Conservation (phyloP, 2,329 filamentous ascomycete genomes). For the Neurospora sp. region DNA sequence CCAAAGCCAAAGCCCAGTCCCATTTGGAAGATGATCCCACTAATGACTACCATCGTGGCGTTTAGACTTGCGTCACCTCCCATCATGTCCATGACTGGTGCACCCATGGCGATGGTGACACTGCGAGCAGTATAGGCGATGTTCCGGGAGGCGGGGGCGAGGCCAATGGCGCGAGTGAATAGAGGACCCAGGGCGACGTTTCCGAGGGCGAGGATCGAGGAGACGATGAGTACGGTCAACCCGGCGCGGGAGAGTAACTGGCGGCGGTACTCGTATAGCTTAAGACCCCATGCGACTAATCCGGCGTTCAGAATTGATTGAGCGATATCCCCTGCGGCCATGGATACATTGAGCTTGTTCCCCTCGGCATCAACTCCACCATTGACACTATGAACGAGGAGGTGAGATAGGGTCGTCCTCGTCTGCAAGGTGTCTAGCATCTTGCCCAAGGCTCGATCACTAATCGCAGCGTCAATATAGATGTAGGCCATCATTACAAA, state of each 20-base stretch:
- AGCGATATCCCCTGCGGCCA: constrained; percentile 39
- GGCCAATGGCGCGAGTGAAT: constrained; percentile 27
- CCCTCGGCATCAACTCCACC: not conserved
- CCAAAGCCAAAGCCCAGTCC: constrained; percentile 22
- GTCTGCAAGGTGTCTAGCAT: constrained; percentile 21
- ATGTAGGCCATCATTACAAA: constrained; percentile 35
- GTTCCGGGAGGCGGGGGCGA: constrained; percentile 22
- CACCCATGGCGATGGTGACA: constrained; percentile 40
- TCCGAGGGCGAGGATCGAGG: constrained; percentile 26
- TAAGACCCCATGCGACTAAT: constrained; percentile 44
- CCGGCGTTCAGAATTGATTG: constrained; percentile 40
- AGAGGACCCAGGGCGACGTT: constrained; percentile 35
- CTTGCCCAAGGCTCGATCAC: constrained; percentile 9
- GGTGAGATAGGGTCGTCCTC: constrained; percentile 21
- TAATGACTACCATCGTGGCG: constrained; percentile 41
- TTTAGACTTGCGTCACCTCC: constrained; percentile 37
- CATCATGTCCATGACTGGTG: constrained; percentile 35
- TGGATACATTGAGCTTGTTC: not conserved
- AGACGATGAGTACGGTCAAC: constrained; percentile 27
- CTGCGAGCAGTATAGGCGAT: constrained; percentile 40
- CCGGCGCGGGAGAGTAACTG: constrained; percentile 36
- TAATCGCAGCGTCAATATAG: constrained; percentile 26
- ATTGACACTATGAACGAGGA: constrained; percentile 12
- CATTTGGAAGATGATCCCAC: constrained; percentile 34
- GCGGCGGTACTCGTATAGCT: constrained; percentile 39